These are phyloP conservation scores for Endogone sp. DNA, from an alignment of 192 early-diverging fungal species.

Conservation along the genomic window DNA sequence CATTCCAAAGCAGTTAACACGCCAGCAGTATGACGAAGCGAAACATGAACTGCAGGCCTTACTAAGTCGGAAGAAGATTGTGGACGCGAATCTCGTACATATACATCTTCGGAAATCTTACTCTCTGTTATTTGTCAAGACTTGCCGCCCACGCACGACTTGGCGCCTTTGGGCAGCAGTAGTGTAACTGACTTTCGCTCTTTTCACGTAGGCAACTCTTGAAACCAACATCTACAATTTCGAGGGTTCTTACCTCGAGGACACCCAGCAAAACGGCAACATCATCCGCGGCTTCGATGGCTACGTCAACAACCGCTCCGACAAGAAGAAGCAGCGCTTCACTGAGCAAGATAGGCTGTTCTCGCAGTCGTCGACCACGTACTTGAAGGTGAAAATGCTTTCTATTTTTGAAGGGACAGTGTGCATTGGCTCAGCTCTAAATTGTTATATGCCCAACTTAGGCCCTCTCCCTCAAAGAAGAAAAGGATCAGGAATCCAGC, in stretches of 20 bases:
- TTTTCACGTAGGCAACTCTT: conserved; percentile 66
- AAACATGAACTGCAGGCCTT: conserved; percentile 73
- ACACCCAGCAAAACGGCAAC: conserved; percentile 79
- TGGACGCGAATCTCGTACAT: conserved; percentile 71
- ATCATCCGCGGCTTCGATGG: conserved; percentile 88
- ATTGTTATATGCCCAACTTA: no score
- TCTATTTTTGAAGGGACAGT: no score
- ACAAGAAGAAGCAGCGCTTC: conserved; percentile 64
- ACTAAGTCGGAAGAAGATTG: conserved; percentile 71
- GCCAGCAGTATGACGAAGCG: conserved; percentile 64
- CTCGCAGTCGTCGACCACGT: conserved; percentile 57
- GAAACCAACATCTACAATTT: conserved; percentile 81
- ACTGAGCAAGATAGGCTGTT: conserved; percentile 82
- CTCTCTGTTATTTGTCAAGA: no score
- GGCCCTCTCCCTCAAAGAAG: no score
- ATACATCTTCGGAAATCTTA: no score
- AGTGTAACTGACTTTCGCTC: no score
- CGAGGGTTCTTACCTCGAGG: conserved; percentile 89
- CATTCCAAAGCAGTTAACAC: conserved; percentile 21
- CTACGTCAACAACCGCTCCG: conserved; percentile 63
- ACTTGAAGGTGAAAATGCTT: conserved; percentile 39
- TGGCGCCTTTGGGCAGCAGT: background rate
- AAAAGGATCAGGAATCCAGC: no score
- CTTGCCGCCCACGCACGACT: background rate
- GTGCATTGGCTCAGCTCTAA: no score